phyloP scores from a whole-genome alignment of 805 yeast species.

The Candida ipomoeae region DNA sequence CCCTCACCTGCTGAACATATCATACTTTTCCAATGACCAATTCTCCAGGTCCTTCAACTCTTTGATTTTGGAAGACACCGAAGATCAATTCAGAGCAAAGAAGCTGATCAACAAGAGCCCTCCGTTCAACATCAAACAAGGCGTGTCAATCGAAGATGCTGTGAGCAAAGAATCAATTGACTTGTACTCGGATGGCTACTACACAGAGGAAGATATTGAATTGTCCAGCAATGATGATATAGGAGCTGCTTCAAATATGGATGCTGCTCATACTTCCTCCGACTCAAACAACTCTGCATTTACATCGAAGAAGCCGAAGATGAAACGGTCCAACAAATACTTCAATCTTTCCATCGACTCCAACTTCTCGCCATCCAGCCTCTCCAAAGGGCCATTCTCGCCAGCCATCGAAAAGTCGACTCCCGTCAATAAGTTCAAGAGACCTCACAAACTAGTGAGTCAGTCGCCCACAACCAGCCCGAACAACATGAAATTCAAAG shows the following conservation, averaged over 20 bases:
- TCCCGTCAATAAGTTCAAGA: constrained; percentile 31
- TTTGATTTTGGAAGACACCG: constrained; percentile 36
- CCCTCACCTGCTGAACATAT: constrained; percentile 18
- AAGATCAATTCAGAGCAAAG: constrained; percentile 19
- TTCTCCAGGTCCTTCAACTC: constrained; percentile 42
- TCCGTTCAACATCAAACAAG: constrained; percentile 37
- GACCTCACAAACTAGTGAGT: constrained; percentile 42
- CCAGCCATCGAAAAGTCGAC: constrained; percentile 13
- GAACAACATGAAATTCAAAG: constrained; percentile 12
- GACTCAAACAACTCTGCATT: not conserved
- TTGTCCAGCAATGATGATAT: constrained; percentile 8
- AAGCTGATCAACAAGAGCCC: constrained; percentile 37
- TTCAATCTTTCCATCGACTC: constrained; percentile 38
- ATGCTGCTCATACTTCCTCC: not conserved
- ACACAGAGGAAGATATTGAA: constrained; percentile 14
- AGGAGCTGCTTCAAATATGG: not conserved
- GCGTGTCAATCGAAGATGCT: constrained; percentile 20
- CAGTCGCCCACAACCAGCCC: constrained; percentile 40
- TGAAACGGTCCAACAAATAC: constrained; percentile 40
- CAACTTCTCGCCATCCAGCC: constrained; percentile 17
- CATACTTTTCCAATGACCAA: constrained; percentile 36
- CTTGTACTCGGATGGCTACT: constrained; percentile 15
- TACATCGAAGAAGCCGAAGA: constrained; percentile 14
- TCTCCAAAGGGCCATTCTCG: constrained; percentile 13
- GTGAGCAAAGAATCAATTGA: constrained; percentile 19